Evolutionary conservation across 2,329 filamentous ascomycete genomes (phyloP).

Genomic region (Sporothrix brunneoviolacea): DNA sequence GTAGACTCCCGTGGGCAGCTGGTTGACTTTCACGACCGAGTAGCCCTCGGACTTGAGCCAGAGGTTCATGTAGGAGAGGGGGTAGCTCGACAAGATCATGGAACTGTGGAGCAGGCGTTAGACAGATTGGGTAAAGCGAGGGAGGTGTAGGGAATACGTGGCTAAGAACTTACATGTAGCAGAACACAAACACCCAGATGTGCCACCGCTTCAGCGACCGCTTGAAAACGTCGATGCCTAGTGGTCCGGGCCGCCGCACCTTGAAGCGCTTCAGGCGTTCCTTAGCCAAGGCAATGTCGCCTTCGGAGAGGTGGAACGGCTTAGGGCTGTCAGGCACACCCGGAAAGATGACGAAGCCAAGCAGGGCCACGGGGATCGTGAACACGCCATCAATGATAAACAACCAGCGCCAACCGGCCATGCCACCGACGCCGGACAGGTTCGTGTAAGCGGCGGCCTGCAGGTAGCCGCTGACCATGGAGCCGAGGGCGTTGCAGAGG

Average conservation of each 20-base stretch:
- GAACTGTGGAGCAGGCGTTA: slow-evolving; percentile 18
- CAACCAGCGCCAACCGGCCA: slow-evolving; percentile 47
- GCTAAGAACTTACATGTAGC: slow-evolving; percentile 38
- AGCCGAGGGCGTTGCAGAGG: slow-evolving; percentile 20
- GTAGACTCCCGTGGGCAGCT: slow-evolving; percentile 41
- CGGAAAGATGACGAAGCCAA: slow-evolving; percentile 41
- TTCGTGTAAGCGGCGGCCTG: slow-evolving; percentile 49
- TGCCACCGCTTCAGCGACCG: slow-evolving; percentile 42
- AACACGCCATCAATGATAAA: slow-evolving; percentile 56
- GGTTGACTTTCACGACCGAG: slow-evolving; percentile 41
- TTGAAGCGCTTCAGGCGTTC: slow-evolving; percentile 25
- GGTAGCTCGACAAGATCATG: slow-evolving; percentile 41
- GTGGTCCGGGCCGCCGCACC: slow-evolving; percentile 32
- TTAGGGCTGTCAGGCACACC: slow-evolving; percentile 32
- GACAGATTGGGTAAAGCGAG: too few species aligned
- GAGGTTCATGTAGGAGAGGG: slow-evolving; percentile 42
- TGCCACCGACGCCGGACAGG: slow-evolving; percentile 41
- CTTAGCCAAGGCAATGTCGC: slow-evolving; percentile 32
- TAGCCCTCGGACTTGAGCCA: slow-evolving; percentile 46
- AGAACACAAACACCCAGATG: slow-evolving; percentile 42
- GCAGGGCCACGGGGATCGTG: slow-evolving; percentile 46
- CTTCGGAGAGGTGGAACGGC: slow-evolving; percentile 30
- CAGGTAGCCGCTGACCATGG: slow-evolving; percentile 32
- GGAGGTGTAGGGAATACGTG: neutral
- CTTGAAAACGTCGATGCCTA: slow-evolving; percentile 37